A percentile compares a stretch with the other conserved stretches of the same genome.
phyloP scores from a whole-genome alignment of 257 asterid genomes.

The Datura wrightii region DNA sequence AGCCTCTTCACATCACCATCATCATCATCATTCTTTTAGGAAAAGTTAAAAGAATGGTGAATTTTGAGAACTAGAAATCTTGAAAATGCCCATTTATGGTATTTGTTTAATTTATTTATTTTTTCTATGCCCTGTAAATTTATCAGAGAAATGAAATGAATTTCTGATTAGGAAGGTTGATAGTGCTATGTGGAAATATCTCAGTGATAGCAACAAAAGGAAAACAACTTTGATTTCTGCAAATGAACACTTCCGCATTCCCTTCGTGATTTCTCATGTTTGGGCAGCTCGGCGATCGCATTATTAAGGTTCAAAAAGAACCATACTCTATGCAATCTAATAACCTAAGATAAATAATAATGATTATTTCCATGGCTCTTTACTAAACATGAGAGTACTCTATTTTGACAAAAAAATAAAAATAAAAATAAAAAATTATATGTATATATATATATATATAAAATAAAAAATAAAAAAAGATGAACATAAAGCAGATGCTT shows the following conservation, averaged over 20 bases:
- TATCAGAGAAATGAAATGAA: neutral
- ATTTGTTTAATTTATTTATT: neutral
- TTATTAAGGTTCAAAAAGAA: too few species aligned
- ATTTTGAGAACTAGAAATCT: neutral
- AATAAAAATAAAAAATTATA: too few species aligned
- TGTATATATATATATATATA: too few species aligned
- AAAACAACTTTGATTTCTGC: neutral
- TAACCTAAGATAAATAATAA: too few species aligned
- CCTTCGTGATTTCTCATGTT: neutral
- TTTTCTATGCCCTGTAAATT: neutral
- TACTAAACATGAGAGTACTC: too few species aligned
- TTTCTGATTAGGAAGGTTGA: neutral
- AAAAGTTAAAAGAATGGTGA: constrained; percentile 28
- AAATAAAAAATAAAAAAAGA: too few species aligned
- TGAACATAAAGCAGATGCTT: too few species aligned
- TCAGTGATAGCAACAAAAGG: neutral
- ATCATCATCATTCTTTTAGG: constrained; percentile 16
- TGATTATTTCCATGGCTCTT: too few species aligned
- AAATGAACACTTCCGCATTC: neutral
- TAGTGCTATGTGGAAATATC: neutral
- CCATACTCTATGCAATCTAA: too few species aligned
- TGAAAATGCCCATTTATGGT: neutral
- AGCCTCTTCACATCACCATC: constrained; percentile 46
- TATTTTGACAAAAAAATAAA: too few species aligned
- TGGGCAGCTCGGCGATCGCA: too few species aligned